phyloP scores from a whole-genome alignment of 2,329 filamentous ascomycete species.

The Stemphylium vesicarium region DNA sequence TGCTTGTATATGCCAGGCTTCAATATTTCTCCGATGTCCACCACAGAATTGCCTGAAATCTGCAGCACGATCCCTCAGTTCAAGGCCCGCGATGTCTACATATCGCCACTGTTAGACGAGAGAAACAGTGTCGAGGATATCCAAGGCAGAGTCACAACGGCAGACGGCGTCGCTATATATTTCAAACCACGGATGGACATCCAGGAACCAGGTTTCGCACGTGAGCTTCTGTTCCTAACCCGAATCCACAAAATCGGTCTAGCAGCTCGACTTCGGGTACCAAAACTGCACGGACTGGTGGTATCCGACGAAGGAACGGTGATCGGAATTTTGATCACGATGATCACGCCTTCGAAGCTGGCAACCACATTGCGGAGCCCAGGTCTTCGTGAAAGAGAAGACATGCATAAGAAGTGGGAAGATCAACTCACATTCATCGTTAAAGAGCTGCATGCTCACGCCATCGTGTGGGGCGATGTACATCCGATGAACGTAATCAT shows the following conservation, averaged over 20 bases:
- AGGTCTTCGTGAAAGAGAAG: too few species aligned
- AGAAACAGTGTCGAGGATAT: background rate
- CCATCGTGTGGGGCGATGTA: conserved; percentile 27
- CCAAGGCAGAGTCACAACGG: conserved; percentile 10
- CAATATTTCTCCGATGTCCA: background rate
- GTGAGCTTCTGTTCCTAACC: too few species aligned
- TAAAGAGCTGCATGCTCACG: conserved; percentile 23
- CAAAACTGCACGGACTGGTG: conserved; percentile 5
- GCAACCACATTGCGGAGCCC: too few species aligned
- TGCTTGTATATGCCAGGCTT: conserved; percentile 4
- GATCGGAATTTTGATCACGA: too few species aligned
- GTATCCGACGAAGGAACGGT: too few species aligned
- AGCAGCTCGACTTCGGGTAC: background rate
- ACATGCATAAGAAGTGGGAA: too few species aligned
- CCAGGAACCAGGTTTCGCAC: too few species aligned
- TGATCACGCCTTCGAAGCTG: too few species aligned
- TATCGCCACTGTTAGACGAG: background rate
- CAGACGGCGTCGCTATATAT: conserved; percentile 1
- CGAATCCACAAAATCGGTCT: conserved; percentile 7
- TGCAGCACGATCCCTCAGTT: background rate
- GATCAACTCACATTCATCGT: too few species aligned
- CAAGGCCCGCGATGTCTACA: background rate
- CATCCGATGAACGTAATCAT: conserved; percentile 41
- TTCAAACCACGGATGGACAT: conserved; percentile 12
- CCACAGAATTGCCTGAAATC: background rate